Percentiles rank a stretch among this genome's conserved stretches.
Evolutionary conservation across 2,329 filamentous ascomycete genomes (phyloP).

Genomic region (Phialophora tarda): DNA sequence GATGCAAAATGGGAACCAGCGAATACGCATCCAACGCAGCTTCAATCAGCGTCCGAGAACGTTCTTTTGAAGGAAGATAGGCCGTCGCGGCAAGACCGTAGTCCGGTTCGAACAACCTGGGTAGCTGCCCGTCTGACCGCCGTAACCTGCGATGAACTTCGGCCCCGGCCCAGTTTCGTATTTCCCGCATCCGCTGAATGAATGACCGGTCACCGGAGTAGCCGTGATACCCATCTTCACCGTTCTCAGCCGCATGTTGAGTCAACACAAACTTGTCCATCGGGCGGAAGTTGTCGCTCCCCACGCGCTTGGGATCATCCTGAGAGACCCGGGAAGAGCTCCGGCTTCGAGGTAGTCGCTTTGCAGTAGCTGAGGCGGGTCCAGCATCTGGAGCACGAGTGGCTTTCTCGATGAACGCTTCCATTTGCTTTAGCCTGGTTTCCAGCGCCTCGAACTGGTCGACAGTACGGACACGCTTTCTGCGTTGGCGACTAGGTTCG

Average conservation of each 20-base stretch:
- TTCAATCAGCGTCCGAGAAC: constrained; percentile 11
- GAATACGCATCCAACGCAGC: constrained; percentile 17
- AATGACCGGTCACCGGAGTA: constrained; percentile 18
- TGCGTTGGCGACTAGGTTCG: constrained; percentile 13
- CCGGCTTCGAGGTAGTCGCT: not conserved
- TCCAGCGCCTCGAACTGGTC: constrained; percentile 18
- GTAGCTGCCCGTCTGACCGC: not conserved
- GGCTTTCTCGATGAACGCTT: constrained; percentile 11
- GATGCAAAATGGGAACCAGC: constrained; percentile 11
- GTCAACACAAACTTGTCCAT: constrained; percentile 8
- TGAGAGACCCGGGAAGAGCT: not conserved
- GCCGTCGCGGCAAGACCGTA: constrained; percentile 8
- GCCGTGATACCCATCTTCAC: constrained; percentile 10
- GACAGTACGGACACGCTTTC: constrained; percentile 9
- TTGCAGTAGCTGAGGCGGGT: not conserved
- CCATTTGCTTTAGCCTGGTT: constrained; percentile 6
- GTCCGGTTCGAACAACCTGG: constrained; percentile 14
- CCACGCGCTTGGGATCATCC: not conserved
- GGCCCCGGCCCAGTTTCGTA: constrained; percentile 12
- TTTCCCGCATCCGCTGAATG: constrained; percentile 19
- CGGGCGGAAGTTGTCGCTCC: not conserved
- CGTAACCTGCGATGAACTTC: constrained; percentile 6
- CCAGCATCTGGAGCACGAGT: not conserved
- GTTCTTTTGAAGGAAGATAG: constrained; percentile 12
- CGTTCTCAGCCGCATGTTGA: constrained; percentile 11